phyloP scores from a whole-genome alignment of 139 green algal species.

The Chlamydomonas asymmetrica region DNA sequence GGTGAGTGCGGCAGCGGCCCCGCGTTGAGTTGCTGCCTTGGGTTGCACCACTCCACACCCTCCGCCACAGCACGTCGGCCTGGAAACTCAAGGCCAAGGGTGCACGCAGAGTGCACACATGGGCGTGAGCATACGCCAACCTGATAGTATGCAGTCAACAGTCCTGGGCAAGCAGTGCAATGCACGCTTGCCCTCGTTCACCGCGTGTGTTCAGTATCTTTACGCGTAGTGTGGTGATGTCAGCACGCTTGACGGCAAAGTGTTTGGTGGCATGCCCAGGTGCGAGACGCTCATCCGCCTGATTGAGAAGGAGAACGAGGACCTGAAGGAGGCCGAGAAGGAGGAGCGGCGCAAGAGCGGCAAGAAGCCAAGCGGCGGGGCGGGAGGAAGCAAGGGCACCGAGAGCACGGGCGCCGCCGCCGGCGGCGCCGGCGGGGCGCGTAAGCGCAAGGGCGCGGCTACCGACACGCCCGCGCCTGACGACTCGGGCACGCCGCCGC shows the following conservation, averaged over 20 bases:
- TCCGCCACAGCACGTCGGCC: too few relatives aligned
- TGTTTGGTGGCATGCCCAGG: slow-evolving; percentile 31
- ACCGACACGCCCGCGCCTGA: slow-evolving; percentile 5
- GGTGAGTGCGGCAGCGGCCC: slow-evolving; percentile 60
- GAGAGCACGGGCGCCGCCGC: neutral
- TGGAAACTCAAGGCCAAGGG: too few relatives aligned
- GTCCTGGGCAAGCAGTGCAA: neutral
- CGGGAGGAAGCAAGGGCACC: slow-evolving; percentile 7
- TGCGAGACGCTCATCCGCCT: slow-evolving; percentile 96
- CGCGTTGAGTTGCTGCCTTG: too few relatives aligned
- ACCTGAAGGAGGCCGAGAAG: slow-evolving; percentile 3
- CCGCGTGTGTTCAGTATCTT: neutral
- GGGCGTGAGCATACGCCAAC: neutral
- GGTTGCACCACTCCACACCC: too few relatives aligned
- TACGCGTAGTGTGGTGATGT: neutral
- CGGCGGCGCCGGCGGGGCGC: neutral
- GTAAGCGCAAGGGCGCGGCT: slow-evolving; percentile 24
- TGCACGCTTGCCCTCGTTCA: neutral
- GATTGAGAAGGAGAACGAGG: slow-evolving; percentile 87
- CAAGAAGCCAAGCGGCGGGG: too few relatives aligned
- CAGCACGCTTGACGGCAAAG: too few relatives aligned
- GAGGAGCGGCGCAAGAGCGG: too few relatives aligned
- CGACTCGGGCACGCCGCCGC: slow-evolving; percentile 3
- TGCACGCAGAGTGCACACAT: too few relatives aligned
- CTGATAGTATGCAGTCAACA: neutral